Conservation (phyloP, 768 basidiomycete genomes). For the Phanerochaete carnosa region DNA sequence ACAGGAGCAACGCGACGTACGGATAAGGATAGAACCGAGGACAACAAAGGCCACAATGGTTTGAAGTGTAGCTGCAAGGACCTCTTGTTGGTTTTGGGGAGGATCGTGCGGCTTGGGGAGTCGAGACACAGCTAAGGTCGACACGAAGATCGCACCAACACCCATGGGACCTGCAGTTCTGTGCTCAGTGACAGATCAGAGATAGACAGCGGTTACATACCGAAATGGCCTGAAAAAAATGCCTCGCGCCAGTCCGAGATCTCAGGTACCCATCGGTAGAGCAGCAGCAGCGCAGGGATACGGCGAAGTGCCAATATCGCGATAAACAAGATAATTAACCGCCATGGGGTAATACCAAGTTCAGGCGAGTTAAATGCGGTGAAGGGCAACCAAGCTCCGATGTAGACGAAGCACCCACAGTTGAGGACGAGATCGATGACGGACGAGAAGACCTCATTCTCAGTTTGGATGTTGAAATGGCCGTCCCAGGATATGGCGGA, state of each 20-base stretch:
- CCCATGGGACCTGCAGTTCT: slow-evolving; percentile 54
- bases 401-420: slow-evolving; percentile 78
- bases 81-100: slow-evolving; percentile 64
- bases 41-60: slow-evolving; percentile 89
- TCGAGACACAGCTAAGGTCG: slow-evolving; percentile 62
- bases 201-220: slow-evolving; percentile 29
- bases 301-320: slow-evolving; percentile 72
- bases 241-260: slow-evolving; percentile 84
- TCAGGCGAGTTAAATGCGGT: slow-evolving; percentile 49
- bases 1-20: slow-evolving; percentile 39
- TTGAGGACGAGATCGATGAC: slow-evolving; percentile 88
- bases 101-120: slow-evolving; percentile 57
- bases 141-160: slow-evolving; percentile 87
- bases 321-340: slow-evolving; percentile 64
- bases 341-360: slow-evolving; percentile 66
- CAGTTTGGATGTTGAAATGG: slow-evolving; percentile 73
- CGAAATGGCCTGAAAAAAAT: slow-evolving; percentile 90
- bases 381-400: slow-evolving; percentile 86
- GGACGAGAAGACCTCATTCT: slow-evolving; percentile 84
- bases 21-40: slow-evolving; percentile 79
- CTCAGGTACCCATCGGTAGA: slow-evolving; percentile 88
- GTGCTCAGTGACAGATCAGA: neutral
- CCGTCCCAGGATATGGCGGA: slow-evolving; percentile 92
- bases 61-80: slow-evolving; percentile 69
- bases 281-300: slow-evolving; percentile 70